phyloP scores from a whole-genome alignment of 2,329 filamentous ascomycete species.

The Penicillium sp. region DNA sequence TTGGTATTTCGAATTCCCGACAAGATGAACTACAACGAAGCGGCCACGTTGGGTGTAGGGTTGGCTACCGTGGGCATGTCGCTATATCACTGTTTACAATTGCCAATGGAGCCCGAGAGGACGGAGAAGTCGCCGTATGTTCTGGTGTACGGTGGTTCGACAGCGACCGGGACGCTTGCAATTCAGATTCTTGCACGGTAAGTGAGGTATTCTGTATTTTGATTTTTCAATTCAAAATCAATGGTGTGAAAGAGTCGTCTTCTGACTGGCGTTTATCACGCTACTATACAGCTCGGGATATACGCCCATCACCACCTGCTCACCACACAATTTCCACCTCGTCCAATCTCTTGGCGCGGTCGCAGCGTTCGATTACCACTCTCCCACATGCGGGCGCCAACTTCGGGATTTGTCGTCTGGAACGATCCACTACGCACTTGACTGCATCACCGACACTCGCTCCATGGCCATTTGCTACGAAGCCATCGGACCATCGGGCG shows the following conservation, averaged over 20 bases:
- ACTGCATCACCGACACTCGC: not conserved
- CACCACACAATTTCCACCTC: conserved; percentile 29
- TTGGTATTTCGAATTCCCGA: conserved; percentile 25
- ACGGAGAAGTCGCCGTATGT: conserved; percentile 9
- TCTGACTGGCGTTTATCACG: too few species aligned
- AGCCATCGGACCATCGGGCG: not conserved
- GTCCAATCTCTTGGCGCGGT: conserved; percentile 30
- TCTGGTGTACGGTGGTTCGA: conserved; percentile 37
- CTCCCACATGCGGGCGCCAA: not conserved
- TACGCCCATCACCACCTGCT: conserved; percentile 29
- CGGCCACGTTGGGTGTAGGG: conserved; percentile 2
- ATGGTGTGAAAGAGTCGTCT: not conserved
- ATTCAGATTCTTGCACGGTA: conserved; percentile 38
- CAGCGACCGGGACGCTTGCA: conserved; percentile 32
- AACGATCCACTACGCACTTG: not conserved
- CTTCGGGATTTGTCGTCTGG: not conserved
- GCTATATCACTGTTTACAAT: not conserved
- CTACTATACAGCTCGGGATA: conserved; percentile 14
- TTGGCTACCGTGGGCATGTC: conserved; percentile 4
- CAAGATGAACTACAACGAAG: conserved; percentile 2
- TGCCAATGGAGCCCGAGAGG: not conserved
- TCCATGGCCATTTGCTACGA: not conserved
- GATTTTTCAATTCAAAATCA: not conserved
- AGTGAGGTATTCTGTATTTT: not conserved
- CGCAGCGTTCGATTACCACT: conserved; percentile 30